Evolutionary conservation across 768 basidiomycete species (phyloP).

Genomic region (Cystobasidium tubakii): DNA sequence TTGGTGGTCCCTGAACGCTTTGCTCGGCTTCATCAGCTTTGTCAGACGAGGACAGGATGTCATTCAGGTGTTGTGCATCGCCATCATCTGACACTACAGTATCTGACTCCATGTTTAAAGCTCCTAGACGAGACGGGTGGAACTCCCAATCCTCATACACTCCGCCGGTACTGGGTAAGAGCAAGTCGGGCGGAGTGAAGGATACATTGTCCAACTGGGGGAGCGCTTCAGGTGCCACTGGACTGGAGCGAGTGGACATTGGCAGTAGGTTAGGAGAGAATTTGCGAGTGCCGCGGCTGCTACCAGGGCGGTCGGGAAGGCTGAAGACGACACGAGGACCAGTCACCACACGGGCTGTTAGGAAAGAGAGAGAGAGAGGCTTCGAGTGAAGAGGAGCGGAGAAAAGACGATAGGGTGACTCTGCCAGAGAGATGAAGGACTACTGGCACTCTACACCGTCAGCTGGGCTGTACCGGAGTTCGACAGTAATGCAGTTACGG

Average conservation of each 20-base stretch:
- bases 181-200: background rate
- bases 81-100: too few relatives aligned
- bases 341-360: background rate
- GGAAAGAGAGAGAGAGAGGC: background rate
- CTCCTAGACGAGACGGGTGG: background rate
- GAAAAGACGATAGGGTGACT: too few relatives aligned
- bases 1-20: too few relatives aligned
- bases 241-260: background rate
- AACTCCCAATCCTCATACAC: background rate
- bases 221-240: background rate
- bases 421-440: too few relatives aligned
- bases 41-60: too few relatives aligned
- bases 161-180: background rate
- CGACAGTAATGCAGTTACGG: background rate
- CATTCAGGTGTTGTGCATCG: too few relatives aligned
- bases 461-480: background rate
- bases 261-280: background rate
- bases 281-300: background rate
- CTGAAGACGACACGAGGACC: background rate
- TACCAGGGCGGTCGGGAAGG: background rate
- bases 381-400: too few relatives aligned
- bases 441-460: too few relatives aligned
- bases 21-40: too few relatives aligned
- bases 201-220: background rate
- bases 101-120: background rate